Conservation (phyloP, 805 yeast genomes). For the Brettanomyces naardenensis region DNA sequence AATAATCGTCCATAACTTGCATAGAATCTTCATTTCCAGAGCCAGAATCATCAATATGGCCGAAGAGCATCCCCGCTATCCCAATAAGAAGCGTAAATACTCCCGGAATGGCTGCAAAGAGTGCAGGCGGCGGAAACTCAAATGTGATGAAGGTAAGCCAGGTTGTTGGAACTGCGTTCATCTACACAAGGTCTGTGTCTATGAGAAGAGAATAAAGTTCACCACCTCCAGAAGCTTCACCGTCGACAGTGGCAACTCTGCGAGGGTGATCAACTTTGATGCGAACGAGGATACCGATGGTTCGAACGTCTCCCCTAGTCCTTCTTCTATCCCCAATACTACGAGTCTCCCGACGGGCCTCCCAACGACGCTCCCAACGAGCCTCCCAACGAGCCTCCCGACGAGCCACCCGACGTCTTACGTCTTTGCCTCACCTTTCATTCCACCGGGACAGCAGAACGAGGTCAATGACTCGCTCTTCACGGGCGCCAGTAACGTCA, state of each 20-base stretch:
- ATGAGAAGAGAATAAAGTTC: slow-evolving; percentile 27
- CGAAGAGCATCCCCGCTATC: no score
- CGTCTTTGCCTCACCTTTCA: background rate
- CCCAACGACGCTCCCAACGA: no score
- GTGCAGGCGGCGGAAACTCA: slow-evolving; percentile 36
- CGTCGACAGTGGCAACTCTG: slow-evolving; percentile 8
- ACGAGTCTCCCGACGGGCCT: no score
- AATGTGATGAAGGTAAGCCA: slow-evolving; percentile 33
- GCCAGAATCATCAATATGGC: no score
- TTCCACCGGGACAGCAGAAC: slow-evolving; percentile 6
- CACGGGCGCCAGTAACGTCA: slow-evolving; percentile 28
- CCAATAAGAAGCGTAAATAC: slow-evolving; percentile 30
- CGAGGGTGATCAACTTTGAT: no score
- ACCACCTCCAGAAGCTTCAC: slow-evolving; percentile 25
- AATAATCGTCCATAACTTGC: no score
- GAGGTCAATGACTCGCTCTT: slow-evolving; percentile 25
- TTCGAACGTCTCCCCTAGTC: no score
- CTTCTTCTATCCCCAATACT: no score
- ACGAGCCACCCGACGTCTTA: no score
- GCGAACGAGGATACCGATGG: no score
- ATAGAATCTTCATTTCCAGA: no score
- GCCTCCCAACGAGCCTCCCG: no score
- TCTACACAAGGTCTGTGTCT: slow-evolving; percentile 30
- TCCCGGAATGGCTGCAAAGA: slow-evolving; percentile 38
- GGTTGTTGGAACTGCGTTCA: slow-evolving; percentile 33